Evolutionary conservation across 2,329 filamentous ascomycete genomes (phyloP).

Genomic region (Claviceps arundinis): DNA sequence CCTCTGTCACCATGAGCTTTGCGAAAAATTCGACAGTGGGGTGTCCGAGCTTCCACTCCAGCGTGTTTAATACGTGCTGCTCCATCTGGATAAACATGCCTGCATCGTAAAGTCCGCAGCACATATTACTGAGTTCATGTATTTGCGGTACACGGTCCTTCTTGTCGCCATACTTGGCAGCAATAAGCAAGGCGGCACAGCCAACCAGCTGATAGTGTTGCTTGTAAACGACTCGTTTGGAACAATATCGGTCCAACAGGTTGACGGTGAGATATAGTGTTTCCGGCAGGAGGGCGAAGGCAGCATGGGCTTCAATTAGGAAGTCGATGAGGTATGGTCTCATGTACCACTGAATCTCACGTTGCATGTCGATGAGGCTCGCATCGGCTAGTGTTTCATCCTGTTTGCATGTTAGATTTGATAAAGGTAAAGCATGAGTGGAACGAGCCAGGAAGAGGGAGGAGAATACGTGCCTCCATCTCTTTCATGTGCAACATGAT

Average conservation of each 20-base stretch:
- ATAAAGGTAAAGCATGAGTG: not conserved
- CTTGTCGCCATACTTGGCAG: constrained; percentile 96
- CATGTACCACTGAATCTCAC: constrained; percentile 99
- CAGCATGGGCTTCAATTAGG: constrained; percentile 89
- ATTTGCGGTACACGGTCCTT: constrained; percentile 98
- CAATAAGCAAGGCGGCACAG: constrained; percentile 88
- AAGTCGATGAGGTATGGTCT: constrained; percentile 96
- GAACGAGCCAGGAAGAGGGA: not conserved
- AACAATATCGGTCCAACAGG: constrained; percentile 94
- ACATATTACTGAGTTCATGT: constrained; percentile 96
- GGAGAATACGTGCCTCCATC: constrained; percentile 58
- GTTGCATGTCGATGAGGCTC: constrained; percentile 96
- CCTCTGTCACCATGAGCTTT: constrained; percentile 73
- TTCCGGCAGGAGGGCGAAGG: constrained; percentile 85
- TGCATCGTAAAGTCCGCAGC: constrained; percentile 93
- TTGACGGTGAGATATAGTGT: constrained; percentile 95
- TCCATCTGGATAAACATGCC: constrained; percentile 99
- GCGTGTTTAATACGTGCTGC: constrained; percentile 95
- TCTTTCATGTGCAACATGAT: constrained; percentile 86
- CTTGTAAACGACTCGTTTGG: constrained; percentile 95
- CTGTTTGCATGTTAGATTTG: constrained; percentile 22
- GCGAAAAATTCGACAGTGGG: constrained; percentile 92
- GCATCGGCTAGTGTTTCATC: constrained; percentile 87
- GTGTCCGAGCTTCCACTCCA: constrained; percentile 93
- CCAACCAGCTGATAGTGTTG: constrained; percentile 97